Percentiles rank a stretch among this genome's conserved stretches.
phyloP scores from a whole-genome alignment of 306 rosid species.

The Oxytropis ochrocephala region DNA sequence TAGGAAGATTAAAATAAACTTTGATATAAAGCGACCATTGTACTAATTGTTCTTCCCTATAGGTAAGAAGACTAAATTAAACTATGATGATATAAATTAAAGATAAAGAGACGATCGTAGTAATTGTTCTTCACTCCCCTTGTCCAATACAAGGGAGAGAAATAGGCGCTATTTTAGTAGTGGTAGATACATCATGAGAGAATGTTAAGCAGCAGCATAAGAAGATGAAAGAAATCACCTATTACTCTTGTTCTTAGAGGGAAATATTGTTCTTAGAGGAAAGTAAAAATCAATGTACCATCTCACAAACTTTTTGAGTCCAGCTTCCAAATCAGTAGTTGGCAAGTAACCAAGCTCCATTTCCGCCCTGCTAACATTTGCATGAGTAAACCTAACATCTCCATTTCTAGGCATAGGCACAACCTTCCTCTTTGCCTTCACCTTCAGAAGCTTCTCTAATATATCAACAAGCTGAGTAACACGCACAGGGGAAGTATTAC shows the following conservation, averaged over 20 bases:
- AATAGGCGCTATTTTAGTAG: not conserved
- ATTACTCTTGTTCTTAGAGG: slow-evolving; percentile 29
- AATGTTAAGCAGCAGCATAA: not conserved
- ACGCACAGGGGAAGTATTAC: slow-evolving; percentile 56
- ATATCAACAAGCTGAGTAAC: slow-evolving; percentile 55
- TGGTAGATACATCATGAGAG: not conserved
- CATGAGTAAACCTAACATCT: slow-evolving; percentile 64
- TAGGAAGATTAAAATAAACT: no score
- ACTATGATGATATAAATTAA: slow-evolving; percentile 6
- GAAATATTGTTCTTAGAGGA: slow-evolving; percentile 32
- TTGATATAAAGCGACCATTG: no score
- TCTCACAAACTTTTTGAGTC: slow-evolving; percentile 55
- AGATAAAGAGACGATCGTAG: not conserved
- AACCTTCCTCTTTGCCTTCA: slow-evolving; percentile 50
- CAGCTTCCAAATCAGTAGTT: slow-evolving; percentile 43
- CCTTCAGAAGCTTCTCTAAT: slow-evolving; percentile 59
- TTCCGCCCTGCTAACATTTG: slow-evolving; percentile 53
- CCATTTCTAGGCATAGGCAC: slow-evolving; percentile 60
- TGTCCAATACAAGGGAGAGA: slow-evolving; percentile 13
- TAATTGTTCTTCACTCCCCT: slow-evolving; percentile 23
- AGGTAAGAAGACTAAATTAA: slow-evolving; percentile 16
- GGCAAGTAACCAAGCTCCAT: slow-evolving; percentile 54
- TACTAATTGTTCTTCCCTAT: no score
- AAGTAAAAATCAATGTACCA: slow-evolving; percentile 48
- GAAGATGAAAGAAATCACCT: slow-evolving; percentile 36